Evolutionary conservation across 768 basidiomycete species (phyloP).

Genomic region (Tricholoma flavovirens): DNA sequence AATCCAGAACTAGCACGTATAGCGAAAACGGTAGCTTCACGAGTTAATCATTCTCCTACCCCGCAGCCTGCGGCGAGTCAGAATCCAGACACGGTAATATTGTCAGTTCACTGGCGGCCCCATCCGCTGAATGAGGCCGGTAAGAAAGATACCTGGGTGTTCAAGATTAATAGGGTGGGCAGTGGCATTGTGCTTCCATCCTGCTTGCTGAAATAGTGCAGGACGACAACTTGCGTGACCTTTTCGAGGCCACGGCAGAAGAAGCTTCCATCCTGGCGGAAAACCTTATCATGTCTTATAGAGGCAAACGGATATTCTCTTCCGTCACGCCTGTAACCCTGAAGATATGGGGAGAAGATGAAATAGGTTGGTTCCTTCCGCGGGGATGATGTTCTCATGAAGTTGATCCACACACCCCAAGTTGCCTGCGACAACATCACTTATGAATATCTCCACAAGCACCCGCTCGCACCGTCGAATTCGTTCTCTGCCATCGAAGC

Average conservation of each 20-base stretch:
- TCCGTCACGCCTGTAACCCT: constrained; percentile 64
- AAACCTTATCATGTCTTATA: constrained; percentile 55
- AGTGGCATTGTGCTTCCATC: background rate
- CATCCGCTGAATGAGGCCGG: constrained; percentile 51
- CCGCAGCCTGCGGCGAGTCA: constrained; percentile 26
- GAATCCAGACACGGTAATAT: constrained; percentile 34
- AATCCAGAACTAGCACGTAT: constrained; percentile 63
- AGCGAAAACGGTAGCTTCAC: constrained; percentile 28
- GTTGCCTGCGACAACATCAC: constrained; percentile 64
- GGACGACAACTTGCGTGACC: constrained; percentile 57
- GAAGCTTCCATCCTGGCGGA: constrained; percentile 44
- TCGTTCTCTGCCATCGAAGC: constrained; percentile 3
- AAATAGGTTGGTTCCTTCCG: constrained; percentile 43
- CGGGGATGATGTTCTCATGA: background rate
- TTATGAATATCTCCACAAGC: constrained; percentile 52
- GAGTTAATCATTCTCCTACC: constrained; percentile 17
- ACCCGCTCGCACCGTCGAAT: constrained; percentile 15
- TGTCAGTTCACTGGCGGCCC: constrained; percentile 59
- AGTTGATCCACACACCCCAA: constrained; percentile 20
- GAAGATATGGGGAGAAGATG: constrained; percentile 61
- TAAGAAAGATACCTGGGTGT: constrained; percentile 38
- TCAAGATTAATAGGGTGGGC: constrained; percentile 55
- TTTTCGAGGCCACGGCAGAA: constrained; percentile 66
- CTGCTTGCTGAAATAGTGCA: constrained; percentile 20
- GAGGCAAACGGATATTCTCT: constrained; percentile 59